These are phyloP conservation scores for Eimeria necatrix DNA, from an alignment of 169 alveolate genomes.

Conservation along the genomic window DNA sequence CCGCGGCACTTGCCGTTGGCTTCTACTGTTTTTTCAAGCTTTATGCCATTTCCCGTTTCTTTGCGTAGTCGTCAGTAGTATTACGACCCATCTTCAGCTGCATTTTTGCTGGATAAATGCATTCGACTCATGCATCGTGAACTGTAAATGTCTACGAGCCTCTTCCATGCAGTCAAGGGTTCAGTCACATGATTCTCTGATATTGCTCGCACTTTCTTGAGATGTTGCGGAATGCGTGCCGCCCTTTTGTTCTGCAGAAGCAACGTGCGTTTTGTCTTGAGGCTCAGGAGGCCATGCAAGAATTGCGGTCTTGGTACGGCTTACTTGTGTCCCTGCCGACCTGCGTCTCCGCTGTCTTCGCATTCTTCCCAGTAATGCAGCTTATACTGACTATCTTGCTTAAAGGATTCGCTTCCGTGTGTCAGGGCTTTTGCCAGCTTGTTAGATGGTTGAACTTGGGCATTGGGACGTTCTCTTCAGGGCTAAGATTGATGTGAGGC, in stretches of 20 bases:
- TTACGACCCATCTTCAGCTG: too few relatives aligned
- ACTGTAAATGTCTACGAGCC: too few relatives aligned
- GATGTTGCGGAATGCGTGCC: neutral
- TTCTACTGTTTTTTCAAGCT: neutral
- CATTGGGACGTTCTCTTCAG: neutral
- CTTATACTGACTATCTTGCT: neutral
- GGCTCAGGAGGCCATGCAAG: constrained; percentile 59
- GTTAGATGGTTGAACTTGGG: neutral
- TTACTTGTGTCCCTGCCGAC: neutral
- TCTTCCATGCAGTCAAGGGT: too few relatives aligned
- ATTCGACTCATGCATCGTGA: too few relatives aligned
- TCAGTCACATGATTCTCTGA: too few relatives aligned
- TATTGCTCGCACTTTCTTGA: too few relatives aligned
- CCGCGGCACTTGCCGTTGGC: neutral
- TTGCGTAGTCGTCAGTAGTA: too few relatives aligned
- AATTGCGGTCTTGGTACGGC: constrained; percentile 38
- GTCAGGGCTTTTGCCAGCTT: neutral
- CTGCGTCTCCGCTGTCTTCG: neutral
- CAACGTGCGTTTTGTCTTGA: constrained; percentile 4
- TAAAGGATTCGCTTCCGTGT: neutral
- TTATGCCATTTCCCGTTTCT: neutral
- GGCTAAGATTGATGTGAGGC: constrained; percentile 63
- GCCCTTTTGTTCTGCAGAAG: constrained; percentile 31
- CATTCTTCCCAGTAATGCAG: neutral
- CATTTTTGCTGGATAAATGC: too few relatives aligned